These are phyloP conservation scores for Lojkania enalia DNA, from an alignment of 2,329 filamentous ascomycete genomes.

Conservation along the genomic window DNA sequence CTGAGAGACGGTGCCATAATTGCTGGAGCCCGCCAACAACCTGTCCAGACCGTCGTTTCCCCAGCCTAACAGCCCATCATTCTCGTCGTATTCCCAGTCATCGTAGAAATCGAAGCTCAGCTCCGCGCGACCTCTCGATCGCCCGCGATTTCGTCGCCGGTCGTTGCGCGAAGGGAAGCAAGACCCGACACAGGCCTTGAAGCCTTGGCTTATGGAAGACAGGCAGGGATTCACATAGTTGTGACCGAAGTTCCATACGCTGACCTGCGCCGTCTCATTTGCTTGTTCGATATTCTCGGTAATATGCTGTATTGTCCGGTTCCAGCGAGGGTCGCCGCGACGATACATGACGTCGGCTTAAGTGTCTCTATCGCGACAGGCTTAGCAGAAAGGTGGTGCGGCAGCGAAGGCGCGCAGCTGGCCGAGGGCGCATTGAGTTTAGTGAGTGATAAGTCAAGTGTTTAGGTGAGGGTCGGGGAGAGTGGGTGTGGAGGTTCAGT, in stretches of 20 bases:
- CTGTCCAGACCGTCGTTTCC: constrained; percentile 82
- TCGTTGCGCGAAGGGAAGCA: constrained; percentile 76
- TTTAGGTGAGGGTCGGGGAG: background rate
- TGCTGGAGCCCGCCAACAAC: constrained; percentile 70
- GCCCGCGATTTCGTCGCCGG: constrained; percentile 68
- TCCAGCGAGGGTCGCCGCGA: constrained; percentile 78
- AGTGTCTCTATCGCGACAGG: background rate
- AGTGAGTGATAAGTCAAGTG: background rate
- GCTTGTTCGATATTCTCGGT: constrained; percentile 87
- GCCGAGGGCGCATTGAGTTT: constrained; percentile 31
- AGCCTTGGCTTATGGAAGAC: constrained; percentile 63
- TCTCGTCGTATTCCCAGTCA: constrained; percentile 80
- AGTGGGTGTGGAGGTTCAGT: background rate
- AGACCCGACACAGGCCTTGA: constrained; percentile 71
- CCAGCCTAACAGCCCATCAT: constrained; percentile 72
- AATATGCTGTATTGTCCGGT: constrained; percentile 91
- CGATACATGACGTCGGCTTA: constrained; percentile 56
- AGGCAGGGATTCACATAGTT: constrained; percentile 83
- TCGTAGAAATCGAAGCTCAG: constrained; percentile 96
- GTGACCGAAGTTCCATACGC: constrained; percentile 87
- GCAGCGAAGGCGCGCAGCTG: constrained; percentile 26
- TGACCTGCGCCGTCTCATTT: constrained; percentile 88
- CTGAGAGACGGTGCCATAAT: constrained; percentile 56
- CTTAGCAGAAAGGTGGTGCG: constrained; percentile 11
- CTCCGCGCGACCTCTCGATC: constrained; percentile 67